phyloP scores from a whole-genome alignment of 768 basidiomycete species.

The Gloeopeniophorella convolvens region DNA sequence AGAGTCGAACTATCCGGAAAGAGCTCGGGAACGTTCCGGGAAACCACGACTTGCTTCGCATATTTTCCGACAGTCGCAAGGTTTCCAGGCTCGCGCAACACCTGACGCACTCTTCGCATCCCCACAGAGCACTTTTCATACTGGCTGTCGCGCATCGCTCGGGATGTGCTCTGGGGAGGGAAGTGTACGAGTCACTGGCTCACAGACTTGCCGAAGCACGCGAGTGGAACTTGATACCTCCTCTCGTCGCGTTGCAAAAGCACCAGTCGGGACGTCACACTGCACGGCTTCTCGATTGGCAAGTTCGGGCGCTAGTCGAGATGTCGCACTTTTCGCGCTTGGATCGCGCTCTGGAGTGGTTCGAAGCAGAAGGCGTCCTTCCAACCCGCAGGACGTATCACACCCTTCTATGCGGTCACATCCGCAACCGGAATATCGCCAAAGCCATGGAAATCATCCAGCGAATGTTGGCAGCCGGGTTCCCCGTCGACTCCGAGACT shows the following conservation, averaged over 20 bases:
- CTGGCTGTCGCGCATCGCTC: constrained; percentile 43
- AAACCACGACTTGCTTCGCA: background rate
- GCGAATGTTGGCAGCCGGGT: constrained; percentile 51
- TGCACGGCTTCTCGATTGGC: constrained; percentile 63
- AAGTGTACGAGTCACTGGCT: constrained; percentile 52
- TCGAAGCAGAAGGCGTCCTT: constrained; percentile 35
- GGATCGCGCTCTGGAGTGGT: constrained; percentile 43
- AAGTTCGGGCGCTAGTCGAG: constrained; percentile 54
- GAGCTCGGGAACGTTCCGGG: background rate
- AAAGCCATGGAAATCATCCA: constrained; percentile 48
- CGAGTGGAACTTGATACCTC: constrained; percentile 46
- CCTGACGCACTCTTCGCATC: constrained; percentile 19
- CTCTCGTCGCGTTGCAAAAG: constrained; percentile 43
- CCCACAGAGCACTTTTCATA: constrained; percentile 37
- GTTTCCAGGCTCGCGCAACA: constrained; percentile 9
- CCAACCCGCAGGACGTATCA: constrained; percentile 65
- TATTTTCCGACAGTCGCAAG: constrained; percentile 17
- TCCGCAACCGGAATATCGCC: constrained; percentile 60
- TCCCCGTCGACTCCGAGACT: constrained; percentile 48
- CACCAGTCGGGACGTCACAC: constrained; percentile 45
- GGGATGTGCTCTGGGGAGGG: constrained; percentile 44
- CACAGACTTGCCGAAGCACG: constrained; percentile 40
- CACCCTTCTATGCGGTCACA: constrained; percentile 55
- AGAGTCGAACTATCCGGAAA: background rate
- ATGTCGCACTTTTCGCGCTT: constrained; percentile 38